phyloP scores from a whole-genome alignment of 805 yeast genomes.

The Ogataea siamensis region DNA sequence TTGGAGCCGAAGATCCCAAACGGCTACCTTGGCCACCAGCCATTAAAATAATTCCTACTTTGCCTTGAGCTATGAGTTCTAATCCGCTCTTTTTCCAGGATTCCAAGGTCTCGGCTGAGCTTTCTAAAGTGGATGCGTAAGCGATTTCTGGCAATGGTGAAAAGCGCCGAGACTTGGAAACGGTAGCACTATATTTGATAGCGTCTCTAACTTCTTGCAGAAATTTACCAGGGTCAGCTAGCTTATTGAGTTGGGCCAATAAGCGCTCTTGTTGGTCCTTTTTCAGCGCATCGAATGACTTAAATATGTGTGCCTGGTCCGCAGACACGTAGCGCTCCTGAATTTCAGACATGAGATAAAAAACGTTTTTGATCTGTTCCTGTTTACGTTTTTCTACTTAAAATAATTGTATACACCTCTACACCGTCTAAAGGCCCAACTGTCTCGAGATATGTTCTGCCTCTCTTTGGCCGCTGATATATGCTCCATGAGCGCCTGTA shows the following conservation, averaged over 20 bases:
- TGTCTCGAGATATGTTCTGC: constrained; percentile 29
- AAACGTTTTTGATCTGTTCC: background rate
- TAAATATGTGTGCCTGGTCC: constrained; percentile 53
- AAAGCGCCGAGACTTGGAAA: constrained; percentile 30
- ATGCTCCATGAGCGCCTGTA: constrained; percentile 58
- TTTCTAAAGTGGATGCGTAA: constrained; percentile 45
- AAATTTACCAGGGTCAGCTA: constrained; percentile 42
- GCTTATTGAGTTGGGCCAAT: constrained; percentile 39
- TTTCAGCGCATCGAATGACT: constrained; percentile 42
- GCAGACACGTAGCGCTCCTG: constrained; percentile 38
- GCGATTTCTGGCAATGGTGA: constrained; percentile 56
- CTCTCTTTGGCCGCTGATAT: constrained; percentile 47
- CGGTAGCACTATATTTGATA: constrained; percentile 34
- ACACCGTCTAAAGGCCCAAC: constrained; percentile 1
- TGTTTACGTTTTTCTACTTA: constrained; percentile 6
- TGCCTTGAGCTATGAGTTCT: constrained; percentile 61
- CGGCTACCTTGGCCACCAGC: constrained; percentile 99
- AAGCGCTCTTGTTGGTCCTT: constrained; percentile 37
- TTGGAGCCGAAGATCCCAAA: constrained; percentile 84
- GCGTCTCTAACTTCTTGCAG: constrained; percentile 46
- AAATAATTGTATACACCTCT: background rate
- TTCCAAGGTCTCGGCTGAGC: constrained; percentile 30
- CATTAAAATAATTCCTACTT: constrained; percentile 87
- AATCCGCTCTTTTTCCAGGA: constrained; percentile 50
- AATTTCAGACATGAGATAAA: constrained; percentile 3